Conservation (phyloP, 1,139 yeast species). For the Pichia sp. region DNA sequence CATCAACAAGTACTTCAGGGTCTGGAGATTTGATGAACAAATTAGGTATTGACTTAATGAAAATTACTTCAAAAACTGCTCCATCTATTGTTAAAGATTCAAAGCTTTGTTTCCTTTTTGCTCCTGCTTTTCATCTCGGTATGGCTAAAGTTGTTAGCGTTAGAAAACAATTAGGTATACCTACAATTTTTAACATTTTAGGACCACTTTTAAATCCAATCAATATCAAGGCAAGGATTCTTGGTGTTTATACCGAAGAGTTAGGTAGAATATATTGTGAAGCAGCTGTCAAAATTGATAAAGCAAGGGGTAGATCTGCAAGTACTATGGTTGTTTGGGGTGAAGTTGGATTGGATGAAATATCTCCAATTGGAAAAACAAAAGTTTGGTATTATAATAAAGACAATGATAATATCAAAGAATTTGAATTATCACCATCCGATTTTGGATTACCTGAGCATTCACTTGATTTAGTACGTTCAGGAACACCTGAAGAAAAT, state of each 20-base stretch:
- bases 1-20: slow-evolving; percentile 87
- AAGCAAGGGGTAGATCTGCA: slow-evolving; percentile 38
- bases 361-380: slow-evolving; percentile 80
- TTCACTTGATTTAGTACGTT: slow-evolving; percentile 55
- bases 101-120: slow-evolving; percentile 72
- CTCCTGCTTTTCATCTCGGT: slow-evolving; percentile 93
- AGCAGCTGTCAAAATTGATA: slow-evolving; percentile 59
- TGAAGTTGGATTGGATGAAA: slow-evolving; percentile 82
- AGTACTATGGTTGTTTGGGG: slow-evolving; percentile 87
- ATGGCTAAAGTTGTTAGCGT: slow-evolving; percentile 80
- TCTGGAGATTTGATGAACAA: slow-evolving; percentile 80
- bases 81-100: slow-evolving; percentile 53
- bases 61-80: slow-evolving; percentile 60
- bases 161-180: slow-evolving; percentile 72
- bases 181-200: slow-evolving; percentile 85
- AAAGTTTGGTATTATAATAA: slow-evolving; percentile 67
- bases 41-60: slow-evolving; percentile 70
- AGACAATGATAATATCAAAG: slow-evolving; percentile 36
- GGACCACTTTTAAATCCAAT: slow-evolving; percentile 94
- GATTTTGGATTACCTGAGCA: slow-evolving; percentile 83
- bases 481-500: slow-evolving; percentile 84
- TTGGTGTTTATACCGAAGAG: slow-evolving; percentile 79
- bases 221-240: slow-evolving; percentile 69
- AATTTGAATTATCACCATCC: slow-evolving; percentile 46
- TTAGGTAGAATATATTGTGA: slow-evolving; percentile 81